phyloP scores from a whole-genome alignment of 2,329 filamentous ascomycete species.

The Berkeleyomyces basicola region DNA sequence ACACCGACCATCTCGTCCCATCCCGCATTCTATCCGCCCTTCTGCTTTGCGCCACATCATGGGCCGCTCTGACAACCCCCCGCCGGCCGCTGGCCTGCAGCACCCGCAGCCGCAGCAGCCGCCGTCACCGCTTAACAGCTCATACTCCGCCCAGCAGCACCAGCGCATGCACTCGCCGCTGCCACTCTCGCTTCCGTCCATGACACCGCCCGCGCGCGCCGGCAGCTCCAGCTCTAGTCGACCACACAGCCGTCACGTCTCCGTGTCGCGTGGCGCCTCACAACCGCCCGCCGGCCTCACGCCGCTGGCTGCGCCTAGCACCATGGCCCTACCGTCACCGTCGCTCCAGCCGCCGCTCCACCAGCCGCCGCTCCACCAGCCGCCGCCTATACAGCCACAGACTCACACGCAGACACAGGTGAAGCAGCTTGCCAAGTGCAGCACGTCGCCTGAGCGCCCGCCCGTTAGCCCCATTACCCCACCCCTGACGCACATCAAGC shows the following conservation, averaged over 20 bases:
- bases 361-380: background rate
- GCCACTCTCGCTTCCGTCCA: conserved; percentile 10
- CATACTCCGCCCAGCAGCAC: conserved; percentile 6
- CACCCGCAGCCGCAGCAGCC: conserved; percentile 12
- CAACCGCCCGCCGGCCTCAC: conserved; percentile 4
- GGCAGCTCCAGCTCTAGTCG: conserved; percentile 20
- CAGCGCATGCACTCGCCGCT: conserved; percentile 12
- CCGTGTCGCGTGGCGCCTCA: conserved; percentile 12
- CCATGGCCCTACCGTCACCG: conserved; percentile 9
- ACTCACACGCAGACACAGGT: background rate
- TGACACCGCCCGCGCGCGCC: conserved; percentile 3
- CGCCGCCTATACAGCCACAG: conserved; percentile 3
- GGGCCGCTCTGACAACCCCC: conserved; percentile 6
- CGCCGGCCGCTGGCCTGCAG: conserved; percentile 8
- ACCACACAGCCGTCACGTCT: conserved; percentile 16
- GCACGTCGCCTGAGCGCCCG: conserved; percentile 31
- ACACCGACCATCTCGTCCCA: background rate
- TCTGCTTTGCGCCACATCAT: background rate
- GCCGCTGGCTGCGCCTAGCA: conserved; percentile 8
- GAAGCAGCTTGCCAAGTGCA: conserved; percentile 17
- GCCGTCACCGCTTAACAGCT: conserved; percentile 3
- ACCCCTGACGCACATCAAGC: conserved; percentile 25
- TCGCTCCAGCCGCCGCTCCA: conserved; percentile 11
- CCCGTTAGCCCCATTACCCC: conserved; percentile 40
- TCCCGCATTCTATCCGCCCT: background rate